phyloP scores from a whole-genome alignment of 2,329 filamentous ascomycete genomes.

The Trichoderma koningii region DNA sequence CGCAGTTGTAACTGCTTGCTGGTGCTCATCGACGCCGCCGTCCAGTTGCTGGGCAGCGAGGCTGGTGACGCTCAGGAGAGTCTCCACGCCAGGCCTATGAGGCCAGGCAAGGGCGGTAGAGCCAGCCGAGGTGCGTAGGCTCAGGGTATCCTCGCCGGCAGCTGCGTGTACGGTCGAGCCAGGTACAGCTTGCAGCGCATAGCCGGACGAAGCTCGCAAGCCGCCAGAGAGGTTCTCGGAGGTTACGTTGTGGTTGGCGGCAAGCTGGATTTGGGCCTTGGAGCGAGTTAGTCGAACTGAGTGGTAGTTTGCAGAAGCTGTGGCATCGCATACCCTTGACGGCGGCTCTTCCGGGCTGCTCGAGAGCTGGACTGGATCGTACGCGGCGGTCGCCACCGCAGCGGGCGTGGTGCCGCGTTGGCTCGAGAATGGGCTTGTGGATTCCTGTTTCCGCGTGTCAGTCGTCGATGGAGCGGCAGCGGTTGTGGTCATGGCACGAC shows the following conservation, averaged over 20 bases:
- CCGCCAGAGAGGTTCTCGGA: neutral
- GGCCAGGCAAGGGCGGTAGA: neutral
- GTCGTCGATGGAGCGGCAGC: neutral
- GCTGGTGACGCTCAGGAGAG: neutral
- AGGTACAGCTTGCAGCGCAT: neutral
- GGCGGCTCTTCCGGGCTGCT: conserved; percentile 1
- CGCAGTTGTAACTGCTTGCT: neutral
- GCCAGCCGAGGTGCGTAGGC: neutral
- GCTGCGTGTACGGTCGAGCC: neutral
- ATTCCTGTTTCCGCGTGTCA: conserved; percentile 19
- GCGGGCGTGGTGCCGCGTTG: neutral
- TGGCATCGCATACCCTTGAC: conserved; percentile 11
- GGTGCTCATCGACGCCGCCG: neutral
- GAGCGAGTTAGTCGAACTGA: neutral
- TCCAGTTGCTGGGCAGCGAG: neutral
- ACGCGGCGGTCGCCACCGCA: conserved; percentile 15
- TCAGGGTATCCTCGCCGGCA: conserved; percentile 2
- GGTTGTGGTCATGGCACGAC: neutral
- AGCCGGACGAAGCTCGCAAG: neutral
- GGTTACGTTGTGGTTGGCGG: neutral
- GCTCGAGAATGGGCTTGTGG: neutral
- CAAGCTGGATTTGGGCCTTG: neutral
- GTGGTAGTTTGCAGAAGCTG: neutral
- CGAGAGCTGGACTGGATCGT: conserved; percentile 7
- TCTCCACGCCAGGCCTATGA: neutral